phyloP scores from a whole-genome alignment of 805 yeast species.

The Tetrapisispora fleetii region DNA sequence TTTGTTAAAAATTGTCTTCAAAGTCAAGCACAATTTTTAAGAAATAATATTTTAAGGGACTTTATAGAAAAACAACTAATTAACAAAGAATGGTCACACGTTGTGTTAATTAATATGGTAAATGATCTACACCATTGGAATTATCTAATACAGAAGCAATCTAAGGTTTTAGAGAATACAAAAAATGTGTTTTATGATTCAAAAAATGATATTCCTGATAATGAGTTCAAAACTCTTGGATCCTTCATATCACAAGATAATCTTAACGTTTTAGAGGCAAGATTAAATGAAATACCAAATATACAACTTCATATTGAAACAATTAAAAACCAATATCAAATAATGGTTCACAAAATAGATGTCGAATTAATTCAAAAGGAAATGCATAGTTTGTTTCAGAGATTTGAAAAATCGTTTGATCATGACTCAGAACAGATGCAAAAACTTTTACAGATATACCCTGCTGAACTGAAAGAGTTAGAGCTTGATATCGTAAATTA shows the following conservation, averaged over 20 bases:
- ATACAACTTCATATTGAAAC: slow-evolving; percentile 22
- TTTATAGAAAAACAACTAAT: slow-evolving; percentile 26
- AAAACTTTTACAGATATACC: slow-evolving; percentile 18
- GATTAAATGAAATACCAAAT: slow-evolving; percentile 28
- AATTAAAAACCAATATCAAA: slow-evolving; percentile 23
- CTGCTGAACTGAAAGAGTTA: slow-evolving; percentile 2
- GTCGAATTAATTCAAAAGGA: slow-evolving; percentile 18
- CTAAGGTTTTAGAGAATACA: slow-evolving; percentile 29
- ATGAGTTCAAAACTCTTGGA: slow-evolving; percentile 22
- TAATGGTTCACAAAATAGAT: slow-evolving; percentile 23
- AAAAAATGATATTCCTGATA: slow-evolving; percentile 2
- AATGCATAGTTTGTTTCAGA: slow-evolving; percentile 11
- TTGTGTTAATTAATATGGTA: slow-evolving; percentile 13
- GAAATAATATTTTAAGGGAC: slow-evolving; percentile 21
- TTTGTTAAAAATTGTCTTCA: slow-evolving; percentile 38
- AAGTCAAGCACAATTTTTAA: slow-evolving; percentile 39
- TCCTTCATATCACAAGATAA: slow-evolving; percentile 40
- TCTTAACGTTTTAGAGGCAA: slow-evolving; percentile 19
- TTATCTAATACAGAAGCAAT: slow-evolving; percentile 26
- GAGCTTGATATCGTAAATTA: slow-evolving; percentile 65
- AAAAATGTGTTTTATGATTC: slow-evolving; percentile 25
- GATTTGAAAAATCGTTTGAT: slow-evolving; percentile 18
- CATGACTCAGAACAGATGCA: slow-evolving; percentile 15
- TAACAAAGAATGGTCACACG: slow-evolving; percentile 17
- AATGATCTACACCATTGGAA: slow-evolving; percentile 24